phyloP scores from a whole-genome alignment of 176 grass and related monocot species.

The Eremochloa ophiuroides region DNA sequence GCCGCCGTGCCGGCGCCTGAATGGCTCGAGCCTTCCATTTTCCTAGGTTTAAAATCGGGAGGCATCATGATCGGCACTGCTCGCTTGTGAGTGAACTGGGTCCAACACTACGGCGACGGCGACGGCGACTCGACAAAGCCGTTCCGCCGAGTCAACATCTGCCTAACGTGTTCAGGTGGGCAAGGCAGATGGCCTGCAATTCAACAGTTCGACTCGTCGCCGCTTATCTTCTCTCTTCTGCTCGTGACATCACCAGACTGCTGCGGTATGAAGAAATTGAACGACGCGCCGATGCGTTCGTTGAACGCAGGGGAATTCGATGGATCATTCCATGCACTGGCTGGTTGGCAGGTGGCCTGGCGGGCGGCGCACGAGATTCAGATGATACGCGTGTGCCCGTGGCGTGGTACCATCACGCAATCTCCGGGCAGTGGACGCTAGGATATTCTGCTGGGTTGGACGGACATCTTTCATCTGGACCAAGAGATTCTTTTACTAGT shows the following conservation, averaged over 20 bases:
- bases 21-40: not conserved
- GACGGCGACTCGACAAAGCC: not conserved
- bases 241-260: not conserved
- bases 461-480: not conserved
- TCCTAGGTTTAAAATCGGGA: no score
- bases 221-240: not conserved
- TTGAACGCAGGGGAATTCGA: not conserved
- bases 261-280: not conserved
- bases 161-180: conserved; percentile 5
- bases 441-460: no score
- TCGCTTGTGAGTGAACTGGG: no score
- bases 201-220: not conserved
- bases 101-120: no score
- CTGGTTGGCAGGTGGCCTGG: not conserved
- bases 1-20: not conserved
- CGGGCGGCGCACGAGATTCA: not conserved
- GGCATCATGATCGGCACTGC: no score
- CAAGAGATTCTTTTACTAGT: not conserved
- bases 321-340: not conserved
- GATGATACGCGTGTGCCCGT: not conserved
- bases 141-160: conserved; percentile 16
- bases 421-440: no score
- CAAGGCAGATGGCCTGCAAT: not conserved
- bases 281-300: not conserved
- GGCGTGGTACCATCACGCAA: not conserved